Conservation (phyloP, 2,329 filamentous ascomycete genomes). For the Claviceps purpurea region DNA sequence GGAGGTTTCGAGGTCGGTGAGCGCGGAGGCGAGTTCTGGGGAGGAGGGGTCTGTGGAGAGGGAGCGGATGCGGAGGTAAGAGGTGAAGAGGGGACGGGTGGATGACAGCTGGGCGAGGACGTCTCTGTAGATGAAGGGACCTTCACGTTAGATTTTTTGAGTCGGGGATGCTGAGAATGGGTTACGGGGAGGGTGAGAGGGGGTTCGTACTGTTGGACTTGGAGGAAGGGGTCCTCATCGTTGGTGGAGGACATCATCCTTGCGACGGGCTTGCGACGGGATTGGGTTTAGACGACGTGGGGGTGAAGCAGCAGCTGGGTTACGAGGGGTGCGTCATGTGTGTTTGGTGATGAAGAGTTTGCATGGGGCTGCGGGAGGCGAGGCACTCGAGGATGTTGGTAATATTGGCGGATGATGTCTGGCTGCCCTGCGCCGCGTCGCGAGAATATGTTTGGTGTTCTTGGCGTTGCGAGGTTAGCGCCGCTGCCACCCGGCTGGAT, state of each 20-base stretch:
- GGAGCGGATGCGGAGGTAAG: conserved; percentile 89
- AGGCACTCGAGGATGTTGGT: too few relatives aligned
- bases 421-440: too few relatives aligned
- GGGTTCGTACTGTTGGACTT: conserved; percentile 50
- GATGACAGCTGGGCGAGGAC: conserved; percentile 71
- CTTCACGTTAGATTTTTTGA: background rate
- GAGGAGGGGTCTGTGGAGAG: conserved; percentile 58
- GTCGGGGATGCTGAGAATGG: too few relatives aligned
- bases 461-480: too few relatives aligned
- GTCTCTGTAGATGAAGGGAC: conserved; percentile 38
- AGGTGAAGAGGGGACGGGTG: conserved; percentile 78
- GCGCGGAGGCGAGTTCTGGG: conserved; percentile 73
- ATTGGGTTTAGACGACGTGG: background rate
- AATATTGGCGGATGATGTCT: too few relatives aligned
- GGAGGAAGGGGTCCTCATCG: conserved; percentile 58
- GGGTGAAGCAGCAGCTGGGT: background rate
- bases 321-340: background rate
- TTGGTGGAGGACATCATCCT: conserved; percentile 55
- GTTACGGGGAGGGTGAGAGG: background rate
- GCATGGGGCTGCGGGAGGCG: too few relatives aligned
- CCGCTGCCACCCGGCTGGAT: too few relatives aligned
- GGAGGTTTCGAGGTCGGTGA: conserved; percentile 51
- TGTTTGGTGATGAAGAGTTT: background rate
- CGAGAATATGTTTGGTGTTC: too few relatives aligned
- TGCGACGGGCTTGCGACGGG: conserved; percentile 13